Conservation (phyloP, 176 grass and related monocot species). For the Phyllostachys edulis region DNA sequence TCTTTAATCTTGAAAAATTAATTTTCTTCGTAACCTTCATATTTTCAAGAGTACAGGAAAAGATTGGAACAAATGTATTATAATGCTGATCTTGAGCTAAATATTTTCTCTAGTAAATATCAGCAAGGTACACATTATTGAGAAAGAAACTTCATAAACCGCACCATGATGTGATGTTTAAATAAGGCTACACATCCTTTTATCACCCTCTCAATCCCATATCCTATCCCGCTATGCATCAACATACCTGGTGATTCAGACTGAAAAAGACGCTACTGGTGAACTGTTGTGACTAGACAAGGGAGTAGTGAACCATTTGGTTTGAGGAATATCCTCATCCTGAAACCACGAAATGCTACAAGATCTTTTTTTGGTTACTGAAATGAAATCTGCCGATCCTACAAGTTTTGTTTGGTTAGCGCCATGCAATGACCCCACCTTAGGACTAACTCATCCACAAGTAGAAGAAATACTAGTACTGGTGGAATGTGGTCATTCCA, state of each 20-base stretch:
- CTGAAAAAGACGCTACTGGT: background rate
- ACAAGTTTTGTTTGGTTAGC: conserved; percentile 13
- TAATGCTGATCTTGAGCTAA: background rate
- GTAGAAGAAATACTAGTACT: conserved; percentile 7
- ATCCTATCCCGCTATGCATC: background rate
- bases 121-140: background rate
- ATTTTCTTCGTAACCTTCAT: conserved; percentile 1
- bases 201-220: conserved; percentile 12
- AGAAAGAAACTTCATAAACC: background rate
- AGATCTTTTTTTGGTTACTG: background rate
- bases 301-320: background rate
- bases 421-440: conserved; percentile 9
- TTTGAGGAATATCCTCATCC: background rate
- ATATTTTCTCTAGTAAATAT: background rate
- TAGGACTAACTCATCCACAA: background rate
- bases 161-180: background rate
- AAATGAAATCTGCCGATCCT: background rate
- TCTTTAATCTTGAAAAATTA: background rate
- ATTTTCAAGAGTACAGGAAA: background rate
- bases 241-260: background rate
- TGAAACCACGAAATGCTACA: background rate
- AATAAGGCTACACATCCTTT: background rate
- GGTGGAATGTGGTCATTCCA: background rate
- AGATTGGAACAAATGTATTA: background rate
- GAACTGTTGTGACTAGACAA: background rate